phyloP scores from a whole-genome alignment of 1,284 basidiomycete species.

The Puccinia hordei region DNA sequence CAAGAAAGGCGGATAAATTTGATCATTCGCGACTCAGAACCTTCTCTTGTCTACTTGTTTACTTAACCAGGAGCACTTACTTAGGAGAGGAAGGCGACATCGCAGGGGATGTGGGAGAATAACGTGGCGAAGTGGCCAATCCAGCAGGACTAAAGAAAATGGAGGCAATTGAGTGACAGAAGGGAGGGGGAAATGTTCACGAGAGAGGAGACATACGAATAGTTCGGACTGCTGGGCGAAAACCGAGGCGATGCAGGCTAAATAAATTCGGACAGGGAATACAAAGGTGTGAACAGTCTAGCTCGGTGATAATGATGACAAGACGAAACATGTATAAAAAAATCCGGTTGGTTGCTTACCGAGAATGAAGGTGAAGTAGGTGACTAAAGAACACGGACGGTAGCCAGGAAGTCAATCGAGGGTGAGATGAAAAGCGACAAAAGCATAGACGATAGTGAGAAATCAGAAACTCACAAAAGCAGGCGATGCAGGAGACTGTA shows the following conservation, averaged over 20 bases:
- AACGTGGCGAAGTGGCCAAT: constrained; percentile 62
- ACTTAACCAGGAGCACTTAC: constrained; percentile 59
- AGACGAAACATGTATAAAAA: not conserved
- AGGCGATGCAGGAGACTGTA: constrained; percentile 50
- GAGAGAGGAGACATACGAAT: constrained; percentile 53
- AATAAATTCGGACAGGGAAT: not conserved
- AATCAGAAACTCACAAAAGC: constrained; percentile 41
- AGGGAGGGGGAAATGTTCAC: constrained; percentile 11
- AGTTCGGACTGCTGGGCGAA: constrained; percentile 58
- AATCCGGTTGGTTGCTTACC: constrained; percentile 19
- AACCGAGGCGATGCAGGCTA: constrained; percentile 51
- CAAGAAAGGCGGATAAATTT: not conserved
- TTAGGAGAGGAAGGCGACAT: constrained; percentile 60
- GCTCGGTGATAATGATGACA: not conserved
- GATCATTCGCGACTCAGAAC: constrained; percentile 69
- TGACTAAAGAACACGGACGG: constrained; percentile 23
- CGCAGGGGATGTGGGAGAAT: constrained; percentile 76
- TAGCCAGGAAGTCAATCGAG: not conserved
- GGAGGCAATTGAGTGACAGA: constrained; percentile 15
- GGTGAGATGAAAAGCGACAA: not conserved
- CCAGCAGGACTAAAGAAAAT: constrained; percentile 35
- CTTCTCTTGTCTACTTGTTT: constrained; percentile 64
- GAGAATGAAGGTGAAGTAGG: constrained; percentile 51
- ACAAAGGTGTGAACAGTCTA: not conserved
- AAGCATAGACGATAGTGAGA: not conserved